phyloP scores from a whole-genome alignment of 139 green algal genomes.

The Gonium pectorale region DNA sequence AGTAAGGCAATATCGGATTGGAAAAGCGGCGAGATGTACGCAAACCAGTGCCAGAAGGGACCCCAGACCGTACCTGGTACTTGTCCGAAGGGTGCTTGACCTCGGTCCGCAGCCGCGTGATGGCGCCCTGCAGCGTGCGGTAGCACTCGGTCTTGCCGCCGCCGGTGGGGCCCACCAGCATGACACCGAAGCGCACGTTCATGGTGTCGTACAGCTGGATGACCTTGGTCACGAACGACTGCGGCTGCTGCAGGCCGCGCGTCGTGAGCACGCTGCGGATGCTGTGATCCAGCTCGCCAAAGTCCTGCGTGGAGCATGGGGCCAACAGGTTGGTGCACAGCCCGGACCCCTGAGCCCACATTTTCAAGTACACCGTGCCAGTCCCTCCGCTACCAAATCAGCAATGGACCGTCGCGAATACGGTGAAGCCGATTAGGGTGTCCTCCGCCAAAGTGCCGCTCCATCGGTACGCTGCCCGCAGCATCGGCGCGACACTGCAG shows the following conservation, averaged over 20 bases:
- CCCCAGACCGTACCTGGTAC: constrained; percentile 53
- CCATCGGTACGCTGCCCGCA: no score
- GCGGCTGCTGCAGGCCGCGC: constrained; percentile 68
- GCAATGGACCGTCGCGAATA: no score
- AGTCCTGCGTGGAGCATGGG: constrained; percentile 63
- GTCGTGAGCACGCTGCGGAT: constrained; percentile 65
- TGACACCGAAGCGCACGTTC: constrained; percentile 89
- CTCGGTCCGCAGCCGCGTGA: constrained; percentile 71
- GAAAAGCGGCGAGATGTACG: no score
- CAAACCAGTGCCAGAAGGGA: background rate
- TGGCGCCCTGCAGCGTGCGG: constrained; percentile 73
- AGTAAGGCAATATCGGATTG: no score
- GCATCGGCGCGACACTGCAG: no score
- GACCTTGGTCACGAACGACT: constrained; percentile 80
- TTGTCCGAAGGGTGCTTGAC: constrained; percentile 57
- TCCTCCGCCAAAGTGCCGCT: no score
- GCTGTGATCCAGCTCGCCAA: constrained; percentile 76
- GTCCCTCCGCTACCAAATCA: no score
- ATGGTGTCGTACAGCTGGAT: constrained; percentile 91
- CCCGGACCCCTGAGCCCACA: no score
- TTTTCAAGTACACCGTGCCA: no score
- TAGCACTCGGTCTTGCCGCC: constrained; percentile 84
- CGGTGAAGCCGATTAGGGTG: no score
- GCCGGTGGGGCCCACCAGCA: constrained; percentile 84
- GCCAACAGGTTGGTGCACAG: background rate